Base-by-base conservation (phyloP, 192 early-diverging fungal species). In the Backusella liffmaniae region DNA sequence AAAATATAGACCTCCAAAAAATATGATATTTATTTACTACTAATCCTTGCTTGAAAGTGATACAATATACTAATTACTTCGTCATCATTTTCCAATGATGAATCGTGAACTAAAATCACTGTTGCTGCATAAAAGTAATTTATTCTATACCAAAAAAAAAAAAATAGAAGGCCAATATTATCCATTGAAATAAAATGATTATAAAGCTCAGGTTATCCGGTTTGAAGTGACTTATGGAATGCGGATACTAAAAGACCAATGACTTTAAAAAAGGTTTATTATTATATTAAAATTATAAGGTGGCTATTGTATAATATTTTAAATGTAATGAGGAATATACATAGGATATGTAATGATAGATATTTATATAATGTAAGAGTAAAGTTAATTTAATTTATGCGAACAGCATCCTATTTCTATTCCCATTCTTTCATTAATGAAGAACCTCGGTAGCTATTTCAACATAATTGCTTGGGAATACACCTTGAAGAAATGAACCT, bases 391-490 rank as follows among this genome's bases (percentile, higher is more conserved):
- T 62, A 62, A 49, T n/a, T 6, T 49, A 21, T 49, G 46, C 46
- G 13, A 44, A 13, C 42, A 44, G 42, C 42, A 44, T 44, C 16
- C 42, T 44, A 44, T 44, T 44, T 13, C 32, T 39, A 39, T 39
- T 39, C 37, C 46, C 10, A 23, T 62, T 26, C 10, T 29, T 26
- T 62, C 26, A 29, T 62, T 62, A 62, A 62, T 13, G 10, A 62
- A 62, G 56, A 62, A 76, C 15, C 5, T 42, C 56, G 42, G 72
- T 65, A 18, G 75, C 76, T 34, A 72, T 68, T 56, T 77, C 75
- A 49, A 94, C 92, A 75, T 94, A 94, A 53, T 91, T 93, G 34
- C 90, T 90, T 9, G 93, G 93, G 83, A 94, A 94, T 23, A 93
- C 90, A 68, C 93, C 93, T 81, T 93, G 91, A 76, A 71, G 32